Evolutionary conservation across 1,139 yeast genomes (phyloP).

Genomic region (Scheffersomyces parashehatae): DNA sequence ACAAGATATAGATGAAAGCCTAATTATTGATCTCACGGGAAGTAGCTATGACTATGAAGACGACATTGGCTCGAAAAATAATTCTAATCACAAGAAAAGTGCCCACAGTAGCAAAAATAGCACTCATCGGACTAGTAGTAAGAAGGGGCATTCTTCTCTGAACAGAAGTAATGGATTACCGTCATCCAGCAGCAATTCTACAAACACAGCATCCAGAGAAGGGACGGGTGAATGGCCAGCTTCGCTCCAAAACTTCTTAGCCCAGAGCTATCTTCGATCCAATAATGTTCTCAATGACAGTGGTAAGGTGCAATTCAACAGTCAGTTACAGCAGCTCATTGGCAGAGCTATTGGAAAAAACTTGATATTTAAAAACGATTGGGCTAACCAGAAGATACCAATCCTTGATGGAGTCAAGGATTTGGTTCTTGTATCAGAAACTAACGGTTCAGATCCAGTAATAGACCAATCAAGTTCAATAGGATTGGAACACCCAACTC

Average conservation of each 20-base stretch:
- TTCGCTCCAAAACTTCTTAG: conserved; percentile 47
- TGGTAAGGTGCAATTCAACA: conserved; percentile 36
- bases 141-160: conserved; percentile 1
- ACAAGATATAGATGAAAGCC: too few species aligned
- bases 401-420: conserved; percentile 32
- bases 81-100: not conserved
- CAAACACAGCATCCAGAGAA: not conserved
- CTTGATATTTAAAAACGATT: conserved; percentile 55
- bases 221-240: conserved; percentile 42
- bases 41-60: too few species aligned
- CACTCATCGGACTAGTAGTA: conserved; percentile 11
- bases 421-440: not conserved
- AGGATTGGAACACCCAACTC: too few species aligned
- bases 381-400: conserved; percentile 61
- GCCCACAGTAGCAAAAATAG: conserved; percentile 13
- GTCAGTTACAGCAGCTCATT: conserved; percentile 47
- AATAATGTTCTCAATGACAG: conserved; percentile 18
- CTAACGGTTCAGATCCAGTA: not conserved
- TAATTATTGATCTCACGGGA: too few species aligned
- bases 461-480: too few species aligned
- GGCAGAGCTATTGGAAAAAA: conserved; percentile 50
- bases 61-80: too few species aligned
- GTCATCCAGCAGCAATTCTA: not conserved
- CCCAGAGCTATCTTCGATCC: conserved; percentile 41
- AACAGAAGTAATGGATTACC: not conserved